Percentiles rank a stretch among this genome's conserved stretches.
Conservation (phyloP, 306 rosid species). For the Quercus agrifolia region DNA sequence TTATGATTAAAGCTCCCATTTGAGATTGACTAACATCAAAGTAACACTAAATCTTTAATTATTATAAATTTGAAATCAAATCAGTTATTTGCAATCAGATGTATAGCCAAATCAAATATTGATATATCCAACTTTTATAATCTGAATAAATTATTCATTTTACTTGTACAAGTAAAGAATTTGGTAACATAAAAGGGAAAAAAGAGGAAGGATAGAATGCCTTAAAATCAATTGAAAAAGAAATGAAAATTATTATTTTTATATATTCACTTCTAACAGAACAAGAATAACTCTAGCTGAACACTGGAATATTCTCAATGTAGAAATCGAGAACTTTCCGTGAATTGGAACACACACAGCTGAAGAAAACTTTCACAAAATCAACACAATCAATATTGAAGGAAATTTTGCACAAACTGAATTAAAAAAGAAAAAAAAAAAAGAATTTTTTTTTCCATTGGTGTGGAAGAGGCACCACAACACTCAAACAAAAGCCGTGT, state of each 20-base stretch:
- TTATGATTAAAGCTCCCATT: constrained; percentile 5
- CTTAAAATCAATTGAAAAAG: neutral
- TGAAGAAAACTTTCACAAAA: neutral
- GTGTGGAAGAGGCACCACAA: neutral
- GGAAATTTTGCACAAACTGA: neutral
- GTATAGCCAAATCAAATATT: neutral
- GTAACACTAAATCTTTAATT: neutral
- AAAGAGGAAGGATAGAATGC: neutral
- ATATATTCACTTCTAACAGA: no score
- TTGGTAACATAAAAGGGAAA: neutral
- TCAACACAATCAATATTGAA: neutral
- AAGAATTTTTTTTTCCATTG: neutral
- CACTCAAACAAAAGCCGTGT: neutral
- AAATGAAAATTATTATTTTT: no score
- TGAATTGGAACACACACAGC: no score
- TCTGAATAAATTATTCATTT: no score
- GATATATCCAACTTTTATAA: neutral
- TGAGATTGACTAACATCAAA: neutral
- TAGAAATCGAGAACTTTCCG: no score
- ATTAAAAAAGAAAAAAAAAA: neutral
- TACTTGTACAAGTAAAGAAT: neutral
- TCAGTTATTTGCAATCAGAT: no score
- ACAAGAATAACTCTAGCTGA: no score
- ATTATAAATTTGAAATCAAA: neutral
- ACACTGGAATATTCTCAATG: no score